phyloP scores from a whole-genome alignment of 2,329 filamentous ascomycete species.

The Bipolaris gigantea region DNA sequence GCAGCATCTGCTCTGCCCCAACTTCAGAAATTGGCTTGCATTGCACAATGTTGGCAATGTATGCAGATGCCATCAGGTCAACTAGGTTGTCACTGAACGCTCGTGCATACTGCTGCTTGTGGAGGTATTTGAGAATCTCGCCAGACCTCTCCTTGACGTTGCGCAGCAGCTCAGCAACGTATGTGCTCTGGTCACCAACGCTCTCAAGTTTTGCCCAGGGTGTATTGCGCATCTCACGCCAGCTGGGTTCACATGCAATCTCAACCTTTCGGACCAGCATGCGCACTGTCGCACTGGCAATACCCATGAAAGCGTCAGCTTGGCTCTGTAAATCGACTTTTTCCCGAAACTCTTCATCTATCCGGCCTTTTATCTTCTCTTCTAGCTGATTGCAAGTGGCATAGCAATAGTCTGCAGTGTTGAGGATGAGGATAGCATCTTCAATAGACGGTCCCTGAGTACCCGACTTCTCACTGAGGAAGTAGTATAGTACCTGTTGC shows the following conservation, averaged over 20 bases:
- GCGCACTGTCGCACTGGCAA: conserved; percentile 84
- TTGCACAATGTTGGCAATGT: conserved; percentile 81
- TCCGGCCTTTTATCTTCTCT: conserved; percentile 88
- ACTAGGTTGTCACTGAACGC: conserved; percentile 97
- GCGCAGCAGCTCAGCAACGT: conserved; percentile 78
- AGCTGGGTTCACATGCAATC: conserved; percentile 77
- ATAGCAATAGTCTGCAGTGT: conserved; percentile 98
- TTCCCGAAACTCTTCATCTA: conserved; percentile 74
- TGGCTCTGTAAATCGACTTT: conserved; percentile 87
- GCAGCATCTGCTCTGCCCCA: conserved; percentile 95
- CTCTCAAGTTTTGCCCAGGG: conserved; percentile 93
- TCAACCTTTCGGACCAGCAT: conserved; percentile 84
- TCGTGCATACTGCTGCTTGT: conserved; percentile 90
- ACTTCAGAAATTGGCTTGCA: conserved; percentile 91
- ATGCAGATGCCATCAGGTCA: conserved; percentile 77
- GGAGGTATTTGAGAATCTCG: conserved; percentile 75
- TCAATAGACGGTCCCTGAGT: conserved; percentile 65
- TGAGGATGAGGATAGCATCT: conserved; percentile 82
- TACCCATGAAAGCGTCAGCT: conserved; percentile 91
- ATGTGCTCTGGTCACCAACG: conserved; percentile 91
- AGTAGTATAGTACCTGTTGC: conserved; percentile 82
- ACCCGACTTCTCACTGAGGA: conserved; percentile 63
- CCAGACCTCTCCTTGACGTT: conserved; percentile 71
- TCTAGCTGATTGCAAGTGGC: conserved; percentile 89
- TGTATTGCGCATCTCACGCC: conserved; percentile 96